phyloP scores from a whole-genome alignment of 345 rosid species.

The Bruguiera parviflora region DNA sequence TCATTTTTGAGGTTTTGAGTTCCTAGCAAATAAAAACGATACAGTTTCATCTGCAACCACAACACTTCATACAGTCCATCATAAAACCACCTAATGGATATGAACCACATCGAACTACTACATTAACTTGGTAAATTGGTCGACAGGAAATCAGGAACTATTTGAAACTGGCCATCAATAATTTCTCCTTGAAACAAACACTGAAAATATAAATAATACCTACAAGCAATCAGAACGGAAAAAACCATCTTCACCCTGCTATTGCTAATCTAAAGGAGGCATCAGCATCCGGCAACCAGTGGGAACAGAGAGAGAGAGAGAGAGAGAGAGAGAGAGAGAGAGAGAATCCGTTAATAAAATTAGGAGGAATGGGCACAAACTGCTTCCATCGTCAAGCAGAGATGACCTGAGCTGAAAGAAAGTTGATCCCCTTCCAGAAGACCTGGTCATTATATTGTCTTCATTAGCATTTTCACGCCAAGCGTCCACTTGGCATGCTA shows the following conservation, averaged over 20 bases:
- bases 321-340: neutral
- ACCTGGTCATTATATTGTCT: neutral
- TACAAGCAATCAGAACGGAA: neutral
- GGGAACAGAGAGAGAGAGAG: neutral
- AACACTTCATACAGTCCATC: too few relatives aligned
- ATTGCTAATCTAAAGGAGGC: neutral
- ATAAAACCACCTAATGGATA: too few relatives aligned
- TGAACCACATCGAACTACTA: neutral
- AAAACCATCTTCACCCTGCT: neutral
- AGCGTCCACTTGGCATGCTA: neutral
- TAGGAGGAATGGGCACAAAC: slow-evolving; percentile 7
- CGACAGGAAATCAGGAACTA: neutral
- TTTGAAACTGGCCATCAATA: slow-evolving; percentile 7
- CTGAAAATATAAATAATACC: neutral
- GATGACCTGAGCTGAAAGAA: neutral
- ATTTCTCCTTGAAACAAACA: neutral
- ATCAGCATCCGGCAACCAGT: neutral
- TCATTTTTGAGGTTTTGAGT: too few relatives aligned
- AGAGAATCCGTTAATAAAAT: neutral
- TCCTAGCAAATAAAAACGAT: too few relatives aligned
- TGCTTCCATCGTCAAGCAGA: neutral
- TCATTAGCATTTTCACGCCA: neutral
- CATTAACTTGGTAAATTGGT: neutral
- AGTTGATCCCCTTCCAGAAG: neutral
- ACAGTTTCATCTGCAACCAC: too few relatives aligned